Evolutionary conservation across 139 green algal genomes (phyloP).

Genomic region (Ostreobium quekettii): DNA sequence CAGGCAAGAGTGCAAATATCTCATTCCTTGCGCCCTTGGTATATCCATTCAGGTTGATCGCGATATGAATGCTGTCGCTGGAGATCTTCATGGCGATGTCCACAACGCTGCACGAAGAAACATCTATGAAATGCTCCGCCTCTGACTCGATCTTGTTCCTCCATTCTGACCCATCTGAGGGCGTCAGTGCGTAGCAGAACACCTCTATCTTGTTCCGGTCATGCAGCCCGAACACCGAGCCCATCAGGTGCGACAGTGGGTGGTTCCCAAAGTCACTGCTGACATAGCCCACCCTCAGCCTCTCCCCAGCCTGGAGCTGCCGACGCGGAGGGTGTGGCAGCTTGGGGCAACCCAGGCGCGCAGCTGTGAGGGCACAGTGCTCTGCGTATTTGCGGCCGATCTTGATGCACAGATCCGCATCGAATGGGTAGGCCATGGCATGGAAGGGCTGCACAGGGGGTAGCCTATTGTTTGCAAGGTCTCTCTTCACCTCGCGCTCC

Average conservation of each 20-base stretch:
- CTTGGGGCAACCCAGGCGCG: conserved; percentile 32
- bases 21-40: conserved; percentile 90
- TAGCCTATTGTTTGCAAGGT: conserved; percentile 50
- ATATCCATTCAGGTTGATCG: conserved; percentile 87
- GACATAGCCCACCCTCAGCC: conserved; percentile 57
- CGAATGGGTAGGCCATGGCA: conserved; percentile 81
- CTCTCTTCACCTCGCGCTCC: conserved; percentile 41
- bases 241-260: conserved; percentile 86
- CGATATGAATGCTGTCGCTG: conserved; percentile 64
- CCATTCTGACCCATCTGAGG: conserved; percentile 68
- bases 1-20: conserved; percentile 79
- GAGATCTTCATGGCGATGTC: conserved; percentile 58
- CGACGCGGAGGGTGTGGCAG: conserved; percentile 43
- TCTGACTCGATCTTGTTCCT: conserved; percentile 60
- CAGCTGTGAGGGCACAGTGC: conserved; percentile 42
- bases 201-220: conserved; percentile 59
- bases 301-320: conserved; percentile 34
- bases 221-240: conserved; percentile 79
- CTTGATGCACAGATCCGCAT: conserved; percentile 49
- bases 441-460: conserved; percentile 88
- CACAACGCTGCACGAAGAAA: conserved; percentile 32
- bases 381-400: conserved; percentile 53
- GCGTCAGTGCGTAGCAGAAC: conserved; percentile 76
- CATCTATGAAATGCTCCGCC: conserved; percentile 74
- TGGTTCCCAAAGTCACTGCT: conserved; percentile 88